Conservation (phyloP, 2,329 filamentous ascomycete species). For the Trichoderma cornu-damae region DNA sequence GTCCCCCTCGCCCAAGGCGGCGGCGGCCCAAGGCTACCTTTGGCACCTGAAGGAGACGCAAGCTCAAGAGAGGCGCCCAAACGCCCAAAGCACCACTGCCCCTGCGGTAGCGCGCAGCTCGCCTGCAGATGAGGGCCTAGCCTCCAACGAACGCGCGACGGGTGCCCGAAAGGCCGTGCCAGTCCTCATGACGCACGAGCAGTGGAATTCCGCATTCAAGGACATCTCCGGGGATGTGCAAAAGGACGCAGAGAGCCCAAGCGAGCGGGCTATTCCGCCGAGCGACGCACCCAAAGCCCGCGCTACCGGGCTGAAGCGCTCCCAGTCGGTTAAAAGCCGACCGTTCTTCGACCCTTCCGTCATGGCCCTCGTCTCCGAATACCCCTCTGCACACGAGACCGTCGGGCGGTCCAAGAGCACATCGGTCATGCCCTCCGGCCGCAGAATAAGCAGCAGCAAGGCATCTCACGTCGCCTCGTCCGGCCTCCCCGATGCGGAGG, state of each 20-base stretch:
- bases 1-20: background rate
- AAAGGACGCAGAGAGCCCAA: background rate
- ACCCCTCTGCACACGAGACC: background rate
- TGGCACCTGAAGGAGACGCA: background rate
- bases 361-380: slow-evolving; percentile 13
- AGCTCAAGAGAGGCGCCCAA: background rate
- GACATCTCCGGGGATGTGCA: background rate
- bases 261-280: background rate
- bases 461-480: background rate
- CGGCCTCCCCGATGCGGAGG: background rate
- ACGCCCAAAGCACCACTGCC: background rate
- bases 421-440: background rate
- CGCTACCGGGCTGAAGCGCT: background rate
- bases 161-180: background rate
- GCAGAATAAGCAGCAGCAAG: background rate
- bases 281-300: background rate
- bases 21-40: background rate
- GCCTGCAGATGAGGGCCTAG: background rate
- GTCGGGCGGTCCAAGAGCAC: slow-evolving; percentile 9
- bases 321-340: slow-evolving; percentile 6
- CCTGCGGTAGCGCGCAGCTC: background rate
- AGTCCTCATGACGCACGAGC: slow-evolving; percentile 13
- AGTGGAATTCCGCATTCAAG: slow-evolving; percentile 15
- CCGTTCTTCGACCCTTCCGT: slow-evolving; percentile 15
- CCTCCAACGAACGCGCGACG: background rate